Conservation (phyloP, 768 basidiomycete genomes). For the Cytidiella melzeri region DNA sequence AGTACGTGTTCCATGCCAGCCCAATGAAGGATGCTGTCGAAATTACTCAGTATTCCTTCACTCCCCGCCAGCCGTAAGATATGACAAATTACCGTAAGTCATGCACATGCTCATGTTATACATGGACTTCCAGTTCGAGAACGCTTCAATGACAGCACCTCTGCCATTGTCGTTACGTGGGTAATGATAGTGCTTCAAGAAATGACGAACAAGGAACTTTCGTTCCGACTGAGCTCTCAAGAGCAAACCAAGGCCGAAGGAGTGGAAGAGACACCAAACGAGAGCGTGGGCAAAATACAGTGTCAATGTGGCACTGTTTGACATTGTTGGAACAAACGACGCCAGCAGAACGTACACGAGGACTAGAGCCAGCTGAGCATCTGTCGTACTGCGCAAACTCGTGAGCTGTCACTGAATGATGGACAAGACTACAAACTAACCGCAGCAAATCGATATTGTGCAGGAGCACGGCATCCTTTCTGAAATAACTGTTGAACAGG, state of each 20-base stretch:
- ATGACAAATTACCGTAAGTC: conserved; percentile 70
- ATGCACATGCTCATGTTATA: conserved; percentile 93
- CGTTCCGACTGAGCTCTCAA: conserved; percentile 78
- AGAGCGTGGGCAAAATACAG: conserved; percentile 82
- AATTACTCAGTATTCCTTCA: not conserved
- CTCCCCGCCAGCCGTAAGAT: not conserved
- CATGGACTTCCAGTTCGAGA: conserved; percentile 88
- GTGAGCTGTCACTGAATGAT: conserved; percentile 10
- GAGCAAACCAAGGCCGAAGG: conserved; percentile 78
- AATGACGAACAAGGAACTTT: conserved; percentile 92
- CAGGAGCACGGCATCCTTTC: conserved; percentile 78
- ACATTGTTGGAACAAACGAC: conserved; percentile 53
- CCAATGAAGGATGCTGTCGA: conserved; percentile 73
- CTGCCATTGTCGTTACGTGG: conserved; percentile 58
- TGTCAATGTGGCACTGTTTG: conserved; percentile 41
- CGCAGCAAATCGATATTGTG: conserved; percentile 80
- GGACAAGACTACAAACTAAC: conserved; percentile 35
- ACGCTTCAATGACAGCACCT: conserved; percentile 88
- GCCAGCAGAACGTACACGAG: conserved; percentile 60
- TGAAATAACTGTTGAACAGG: conserved; percentile 83
- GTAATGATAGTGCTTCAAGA: conserved; percentile 92
- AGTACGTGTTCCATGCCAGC: conserved; percentile 88
- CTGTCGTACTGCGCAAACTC: conserved; percentile 58
- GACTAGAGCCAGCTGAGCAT: conserved; percentile 74
- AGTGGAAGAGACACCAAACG: conserved; percentile 82